These are phyloP conservation scores for Pisolithus orientalis DNA, from an alignment of 768 basidiomycete genomes.

Conservation along the genomic window DNA sequence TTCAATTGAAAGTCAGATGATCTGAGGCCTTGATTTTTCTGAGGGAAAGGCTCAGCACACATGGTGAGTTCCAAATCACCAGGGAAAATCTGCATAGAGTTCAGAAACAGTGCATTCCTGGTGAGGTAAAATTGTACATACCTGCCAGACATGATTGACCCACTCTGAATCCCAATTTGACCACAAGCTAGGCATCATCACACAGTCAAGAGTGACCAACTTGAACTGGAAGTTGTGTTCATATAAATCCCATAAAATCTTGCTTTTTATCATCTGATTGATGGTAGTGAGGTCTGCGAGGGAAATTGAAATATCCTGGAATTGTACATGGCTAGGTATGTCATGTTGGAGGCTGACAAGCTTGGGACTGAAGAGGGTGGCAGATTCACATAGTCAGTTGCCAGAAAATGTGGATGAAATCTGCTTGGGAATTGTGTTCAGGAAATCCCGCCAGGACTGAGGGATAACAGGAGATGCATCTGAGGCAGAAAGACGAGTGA, in stretches of 20 bases:
- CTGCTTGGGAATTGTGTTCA: too few relatives aligned
- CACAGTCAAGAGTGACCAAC: conserved; percentile 9
- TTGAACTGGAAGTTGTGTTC: conserved; percentile 15
- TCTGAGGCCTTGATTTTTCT: background rate
- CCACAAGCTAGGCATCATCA: background rate
- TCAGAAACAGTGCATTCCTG: too few relatives aligned
- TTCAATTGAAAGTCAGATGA: background rate
- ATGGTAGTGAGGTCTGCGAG: background rate
- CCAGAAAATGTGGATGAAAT: too few relatives aligned
- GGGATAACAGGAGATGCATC: too few relatives aligned
- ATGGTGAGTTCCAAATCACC: background rate
- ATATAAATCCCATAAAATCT: conserved; percentile 13
- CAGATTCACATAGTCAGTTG: too few relatives aligned
- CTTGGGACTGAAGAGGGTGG: too few relatives aligned
- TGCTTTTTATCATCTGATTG: background rate
- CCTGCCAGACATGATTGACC: background rate
- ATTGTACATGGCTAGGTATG: background rate
- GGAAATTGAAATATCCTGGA: background rate
- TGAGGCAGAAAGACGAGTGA: too few relatives aligned
- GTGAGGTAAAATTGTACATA: background rate
- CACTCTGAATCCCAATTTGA: background rate
- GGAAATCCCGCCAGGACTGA: too few relatives aligned
- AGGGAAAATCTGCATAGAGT: background rate
- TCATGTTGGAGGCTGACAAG: background rate
- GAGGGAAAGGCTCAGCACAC: background rate